Evolutionary conservation across 2,329 filamentous ascomycete species (phyloP).

Genomic region (Lizonia empirigonia): DNA sequence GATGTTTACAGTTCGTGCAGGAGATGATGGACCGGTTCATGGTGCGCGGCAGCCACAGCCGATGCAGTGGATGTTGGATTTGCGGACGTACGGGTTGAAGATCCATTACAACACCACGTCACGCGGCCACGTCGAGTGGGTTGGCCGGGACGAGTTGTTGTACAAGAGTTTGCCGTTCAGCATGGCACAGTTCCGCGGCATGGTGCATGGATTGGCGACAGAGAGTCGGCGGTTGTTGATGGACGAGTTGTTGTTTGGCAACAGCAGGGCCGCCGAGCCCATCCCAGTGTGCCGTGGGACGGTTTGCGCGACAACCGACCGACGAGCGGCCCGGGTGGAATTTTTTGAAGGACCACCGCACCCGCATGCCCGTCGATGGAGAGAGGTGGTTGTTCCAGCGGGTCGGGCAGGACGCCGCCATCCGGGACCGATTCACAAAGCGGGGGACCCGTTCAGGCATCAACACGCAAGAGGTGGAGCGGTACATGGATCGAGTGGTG

Average conservation of each 20-base stretch:
- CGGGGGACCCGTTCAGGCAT: background rate
- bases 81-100: conserved; percentile 15
- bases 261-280: background rate
- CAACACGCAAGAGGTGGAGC: background rate
- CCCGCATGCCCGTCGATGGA: background rate
- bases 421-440: background rate
- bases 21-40: conserved; percentile 15
- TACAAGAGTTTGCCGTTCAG: conserved; percentile 16
- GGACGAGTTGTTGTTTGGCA: background rate
- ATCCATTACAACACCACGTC: conserved; percentile 19
- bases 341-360: conserved; percentile 1
- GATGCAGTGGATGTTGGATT: conserved; percentile 23
- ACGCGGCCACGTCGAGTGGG: conserved; percentile 13
- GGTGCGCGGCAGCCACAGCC: conserved; percentile 9
- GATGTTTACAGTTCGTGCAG: conserved; percentile 17
- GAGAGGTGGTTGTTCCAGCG: background rate
- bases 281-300: conserved; percentile 7
- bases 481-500: background rate
- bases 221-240: background rate
- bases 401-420: background rate
- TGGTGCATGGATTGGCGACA: background rate
- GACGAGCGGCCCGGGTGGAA: background rate
- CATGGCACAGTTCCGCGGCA: background rate
- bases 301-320: background rate
- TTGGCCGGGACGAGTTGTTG: conserved; percentile 10